Evolutionary conservation across 2,329 filamentous ascomycete genomes (phyloP).

Genomic region (Aphanoascus verrucosus): DNA sequence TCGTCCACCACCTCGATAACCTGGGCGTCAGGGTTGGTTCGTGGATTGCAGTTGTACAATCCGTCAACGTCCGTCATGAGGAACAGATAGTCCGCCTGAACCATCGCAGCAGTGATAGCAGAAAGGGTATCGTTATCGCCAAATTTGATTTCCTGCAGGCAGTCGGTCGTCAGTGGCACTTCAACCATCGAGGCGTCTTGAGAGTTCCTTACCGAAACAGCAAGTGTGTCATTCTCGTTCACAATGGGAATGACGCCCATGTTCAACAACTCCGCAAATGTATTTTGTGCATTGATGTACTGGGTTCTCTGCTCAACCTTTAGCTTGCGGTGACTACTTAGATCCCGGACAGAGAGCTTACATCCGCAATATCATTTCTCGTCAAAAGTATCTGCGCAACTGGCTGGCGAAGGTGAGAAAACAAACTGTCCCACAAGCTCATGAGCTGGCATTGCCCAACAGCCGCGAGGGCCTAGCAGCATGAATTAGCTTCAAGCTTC

Average conservation of each 20-base stretch:
- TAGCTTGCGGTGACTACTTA: background rate
- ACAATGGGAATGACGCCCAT: constrained; percentile 98
- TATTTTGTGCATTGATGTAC: constrained; percentile 95
- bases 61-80: constrained; percentile 99
- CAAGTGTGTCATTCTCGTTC: constrained; percentile 95
- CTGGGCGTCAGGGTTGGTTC: constrained; percentile 70
- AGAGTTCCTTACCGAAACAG: constrained; percentile 54
- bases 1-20: constrained; percentile 90
- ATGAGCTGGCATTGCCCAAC: constrained; percentile 94
- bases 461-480: constrained; percentile 67
- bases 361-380: constrained; percentile 90
- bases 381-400: constrained; percentile 92
- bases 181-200: background rate
- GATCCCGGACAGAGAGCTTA: constrained; percentile 34
- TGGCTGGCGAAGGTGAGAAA: constrained; percentile 75
- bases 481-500: constrained; percentile 4
- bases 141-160: constrained; percentile 80
- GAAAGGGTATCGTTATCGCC: constrained; percentile 97
- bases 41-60: constrained; percentile 90
- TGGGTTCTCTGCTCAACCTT: constrained; percentile 55
- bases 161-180: background rate
- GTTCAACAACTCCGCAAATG: constrained; percentile 74
- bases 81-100: constrained; percentile 91
- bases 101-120: constrained; percentile 93
- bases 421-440: constrained; percentile 88